Conservation (phyloP, 306 rosid species). For the Sicyos baderoa region DNA sequence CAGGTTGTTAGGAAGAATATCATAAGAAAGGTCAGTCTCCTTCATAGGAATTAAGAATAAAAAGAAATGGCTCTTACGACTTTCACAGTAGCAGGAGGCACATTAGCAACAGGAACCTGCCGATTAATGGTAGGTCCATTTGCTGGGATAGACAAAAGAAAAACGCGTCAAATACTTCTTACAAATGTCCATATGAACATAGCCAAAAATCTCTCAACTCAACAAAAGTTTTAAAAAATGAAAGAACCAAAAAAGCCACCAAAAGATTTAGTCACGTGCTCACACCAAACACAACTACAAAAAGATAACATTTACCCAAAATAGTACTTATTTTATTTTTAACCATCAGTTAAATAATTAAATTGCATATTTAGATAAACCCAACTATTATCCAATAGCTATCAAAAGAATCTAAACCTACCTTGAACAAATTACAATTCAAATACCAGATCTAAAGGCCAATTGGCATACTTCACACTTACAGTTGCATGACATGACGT, state of each 20-base stretch:
- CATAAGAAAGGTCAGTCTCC: background rate
- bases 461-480: background rate
- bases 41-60: constrained; percentile 14
- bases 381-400: background rate
- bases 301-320: background rate
- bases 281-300: background rate
- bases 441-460: constrained; percentile 13
- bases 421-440: background rate
- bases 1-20: background rate
- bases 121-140: constrained; percentile 73
- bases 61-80: constrained; percentile 46
- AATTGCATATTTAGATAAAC: background rate
- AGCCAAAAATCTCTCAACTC: background rate
- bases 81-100: constrained; percentile 77
- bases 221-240: background rate
- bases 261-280: background rate
- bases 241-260: background rate
- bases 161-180: constrained; percentile 6
- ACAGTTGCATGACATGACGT: background rate
- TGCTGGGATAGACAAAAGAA: constrained; percentile 36
- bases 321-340: background rate
- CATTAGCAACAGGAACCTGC: constrained; percentile 55
- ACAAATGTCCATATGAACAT: background rate
- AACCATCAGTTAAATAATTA: background rate
- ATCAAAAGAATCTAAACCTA: background rate